phyloP scores from a whole-genome alignment of 352 stramenopile genomes.

The Globisporangium irregulare region DNA sequence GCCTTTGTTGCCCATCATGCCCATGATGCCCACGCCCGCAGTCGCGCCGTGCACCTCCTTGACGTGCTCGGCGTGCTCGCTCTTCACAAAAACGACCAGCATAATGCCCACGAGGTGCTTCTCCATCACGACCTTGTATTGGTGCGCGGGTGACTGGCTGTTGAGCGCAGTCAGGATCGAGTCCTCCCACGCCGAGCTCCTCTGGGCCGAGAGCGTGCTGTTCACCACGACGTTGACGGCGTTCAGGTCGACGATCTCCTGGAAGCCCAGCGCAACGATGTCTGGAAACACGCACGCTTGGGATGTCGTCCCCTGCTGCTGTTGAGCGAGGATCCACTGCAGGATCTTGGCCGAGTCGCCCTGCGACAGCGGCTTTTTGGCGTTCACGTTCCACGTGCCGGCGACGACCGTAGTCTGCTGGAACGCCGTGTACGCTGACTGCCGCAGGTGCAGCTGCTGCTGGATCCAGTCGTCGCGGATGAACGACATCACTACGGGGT shows the following conservation, averaged over 20 bases:
- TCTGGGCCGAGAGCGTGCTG: slow-evolving; percentile 89
- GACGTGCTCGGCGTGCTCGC: slow-evolving; percentile 65
- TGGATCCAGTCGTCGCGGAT: slow-evolving; percentile 89
- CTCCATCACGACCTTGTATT: slow-evolving; percentile 80
- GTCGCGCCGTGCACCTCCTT: slow-evolving; percentile 89
- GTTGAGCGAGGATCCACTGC: slow-evolving; percentile 49
- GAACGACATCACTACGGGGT: slow-evolving; percentile 79
- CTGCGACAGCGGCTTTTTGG: slow-evolving; percentile 93
- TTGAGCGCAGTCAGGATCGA: slow-evolving; percentile 90
- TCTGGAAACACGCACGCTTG: slow-evolving; percentile 31
- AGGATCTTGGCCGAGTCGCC: slow-evolving; percentile 50
- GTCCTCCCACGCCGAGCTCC: slow-evolving; percentile 89
- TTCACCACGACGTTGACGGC: slow-evolving; percentile 99
- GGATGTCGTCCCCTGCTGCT: neutral
- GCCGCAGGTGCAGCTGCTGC: slow-evolving; percentile 60
- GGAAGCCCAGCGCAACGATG: slow-evolving; percentile 85
- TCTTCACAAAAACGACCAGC: slow-evolving; percentile 94
- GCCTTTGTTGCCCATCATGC: slow-evolving; percentile 99
- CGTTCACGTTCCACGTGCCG: slow-evolving; percentile 99
- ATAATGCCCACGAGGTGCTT: slow-evolving; percentile 97
- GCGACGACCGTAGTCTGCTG: slow-evolving; percentile 56
- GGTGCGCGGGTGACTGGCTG: slow-evolving; percentile 25
- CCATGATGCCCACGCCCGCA: slow-evolving; percentile 97
- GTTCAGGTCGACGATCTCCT: slow-evolving; percentile 99
- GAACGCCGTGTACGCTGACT: slow-evolving; percentile 65